Evolutionary conservation across 345 rosid genomes (phyloP), one percentile per base, ranked within the genome.

Genomic region (Excoecaria agallocha): DNA sequence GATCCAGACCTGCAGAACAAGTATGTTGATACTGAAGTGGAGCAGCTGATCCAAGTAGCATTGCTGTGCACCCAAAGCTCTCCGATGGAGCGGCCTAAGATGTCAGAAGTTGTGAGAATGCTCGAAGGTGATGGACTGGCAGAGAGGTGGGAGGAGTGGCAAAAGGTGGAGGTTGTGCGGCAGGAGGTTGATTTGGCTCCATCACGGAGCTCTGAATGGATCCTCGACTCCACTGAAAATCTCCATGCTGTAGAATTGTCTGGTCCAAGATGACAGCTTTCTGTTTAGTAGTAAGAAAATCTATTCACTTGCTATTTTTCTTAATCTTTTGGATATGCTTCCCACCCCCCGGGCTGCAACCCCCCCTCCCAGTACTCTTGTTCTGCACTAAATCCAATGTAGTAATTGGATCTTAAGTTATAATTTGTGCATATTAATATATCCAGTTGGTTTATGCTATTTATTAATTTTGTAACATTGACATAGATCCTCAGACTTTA

Each of bases 131-230:
- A 78, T 55, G 81, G 81, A 8, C 58, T 78, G 55, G 81, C 74
- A 13, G 81, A 78, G 24, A 73, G 77, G 72, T 78, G 81, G 81
- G 81, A 78, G 15, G 81, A 78, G 63, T 78, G 81, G 81, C 81
- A 68, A 48, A 78, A 73, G 81, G 81, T 78, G 38, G 81, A 78
- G 49, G 77, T 78, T 1, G 69, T 78, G 45, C 69, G 65, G 15
- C 74, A 78, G 15, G 77, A 78, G 69, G n/a, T 43, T 8, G 81
- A 78, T 15, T 59, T 73, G 37, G 73, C 77, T 1, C 81, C 77
- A 24, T 59, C 46, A 3, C 70, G 66, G 35, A 78, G 64, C 51
- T 78, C 77, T 0, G 81, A 78, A 9, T 78, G 81, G 81, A 61
- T 78, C 38, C 68, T 78, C 2, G 81, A 78, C 70, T 78, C 81